These are phyloP conservation scores for Diddensiella santjacobensis DNA, from an alignment of 805 yeast genomes.

Conservation along the genomic window DNA sequence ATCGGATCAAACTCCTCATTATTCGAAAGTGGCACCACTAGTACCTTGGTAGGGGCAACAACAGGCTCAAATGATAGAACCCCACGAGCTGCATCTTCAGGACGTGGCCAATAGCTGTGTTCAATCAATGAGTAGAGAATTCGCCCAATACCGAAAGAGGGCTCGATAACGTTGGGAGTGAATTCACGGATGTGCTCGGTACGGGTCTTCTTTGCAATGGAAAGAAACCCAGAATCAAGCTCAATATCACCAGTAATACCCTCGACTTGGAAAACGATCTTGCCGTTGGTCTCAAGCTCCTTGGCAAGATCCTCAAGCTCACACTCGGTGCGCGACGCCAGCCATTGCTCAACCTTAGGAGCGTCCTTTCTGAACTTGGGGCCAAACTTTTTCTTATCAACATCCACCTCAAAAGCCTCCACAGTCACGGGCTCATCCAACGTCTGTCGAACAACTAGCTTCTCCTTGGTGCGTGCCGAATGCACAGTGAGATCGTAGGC, in stretches of 20 bases:
- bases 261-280: conserved; percentile 63
- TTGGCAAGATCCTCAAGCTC: conserved; percentile 74
- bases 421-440: conserved; percentile 80
- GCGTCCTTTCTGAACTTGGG: conserved; percentile 98
- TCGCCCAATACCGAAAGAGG: conserved; percentile 99
- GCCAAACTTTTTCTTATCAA: conserved; percentile 94
- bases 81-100: conserved; percentile 83
- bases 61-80: conserved; percentile 90
- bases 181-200: conserved; percentile 91
- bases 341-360: conserved; percentile 81
- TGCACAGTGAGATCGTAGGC: conserved; percentile 97
- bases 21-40: conserved; percentile 89
- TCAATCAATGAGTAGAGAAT: conserved; percentile 89
- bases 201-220: conserved; percentile 71
- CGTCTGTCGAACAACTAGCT: conserved; percentile 88
- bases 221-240: conserved; percentile 66
- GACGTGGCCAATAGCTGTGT: conserved; percentile 93
- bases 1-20: conserved; percentile 76
- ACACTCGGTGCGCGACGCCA: conserved; percentile 70
- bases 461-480: conserved; percentile 90
- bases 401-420: conserved; percentile 76
- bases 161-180: conserved; percentile 97
- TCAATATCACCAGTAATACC: conserved; percentile 61
- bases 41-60: conserved; percentile 96
- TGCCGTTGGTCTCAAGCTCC: conserved; percentile 60